Conservation (phyloP, 2,329 filamentous ascomycete genomes). For the Pseudocercospora pini-densiflorae region DNA sequence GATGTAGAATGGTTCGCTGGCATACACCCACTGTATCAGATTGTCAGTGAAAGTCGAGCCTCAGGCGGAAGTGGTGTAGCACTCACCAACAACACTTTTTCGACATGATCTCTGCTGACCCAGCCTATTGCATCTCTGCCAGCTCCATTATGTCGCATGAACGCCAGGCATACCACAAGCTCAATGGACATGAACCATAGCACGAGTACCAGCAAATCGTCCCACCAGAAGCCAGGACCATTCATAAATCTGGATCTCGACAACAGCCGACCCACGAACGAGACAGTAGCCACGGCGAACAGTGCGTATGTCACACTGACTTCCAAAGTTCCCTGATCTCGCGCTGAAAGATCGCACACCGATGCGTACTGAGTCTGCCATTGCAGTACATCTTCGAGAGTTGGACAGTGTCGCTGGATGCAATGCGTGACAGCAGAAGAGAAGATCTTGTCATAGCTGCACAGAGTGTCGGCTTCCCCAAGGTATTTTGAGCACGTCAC, state of each 20-base stretch:
- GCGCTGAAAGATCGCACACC: slow-evolving; percentile 11
- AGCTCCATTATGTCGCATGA: not conserved
- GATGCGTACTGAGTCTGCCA: slow-evolving; percentile 23
- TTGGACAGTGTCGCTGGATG: slow-evolving; percentile 13
- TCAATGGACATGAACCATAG: slow-evolving; percentile 12
- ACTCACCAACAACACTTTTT: slow-evolving; percentile 9
- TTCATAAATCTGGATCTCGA: slow-evolving; percentile 15
- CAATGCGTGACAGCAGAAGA: slow-evolving; percentile 17
- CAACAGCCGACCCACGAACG: slow-evolving; percentile 13
- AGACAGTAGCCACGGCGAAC: slow-evolving; percentile 10
- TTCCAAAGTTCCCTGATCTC: slow-evolving; percentile 9
- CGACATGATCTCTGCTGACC: slow-evolving; percentile 7
- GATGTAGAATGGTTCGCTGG: slow-evolving; percentile 24
- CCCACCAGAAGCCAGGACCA: slow-evolving; percentile 25
- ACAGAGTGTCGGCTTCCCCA: not conserved
- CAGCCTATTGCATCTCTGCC: slow-evolving; percentile 18
- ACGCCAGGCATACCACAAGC: slow-evolving; percentile 10
- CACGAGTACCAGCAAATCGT: slow-evolving; percentile 17
- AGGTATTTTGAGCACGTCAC: not conserved
- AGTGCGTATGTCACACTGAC: slow-evolving; percentile 10
- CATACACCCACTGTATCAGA: slow-evolving; percentile 12
- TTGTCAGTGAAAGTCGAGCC: not conserved
- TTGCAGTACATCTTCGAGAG: slow-evolving; percentile 17
- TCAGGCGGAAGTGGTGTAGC: not conserved
- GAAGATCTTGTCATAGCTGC: slow-evolving; percentile 18